A percentile compares a stretch with the other conserved stretches of the same genome.
phyloP scores from a whole-genome alignment of 257 asterid genomes.

The Ophiorrhiza pumila region DNA sequence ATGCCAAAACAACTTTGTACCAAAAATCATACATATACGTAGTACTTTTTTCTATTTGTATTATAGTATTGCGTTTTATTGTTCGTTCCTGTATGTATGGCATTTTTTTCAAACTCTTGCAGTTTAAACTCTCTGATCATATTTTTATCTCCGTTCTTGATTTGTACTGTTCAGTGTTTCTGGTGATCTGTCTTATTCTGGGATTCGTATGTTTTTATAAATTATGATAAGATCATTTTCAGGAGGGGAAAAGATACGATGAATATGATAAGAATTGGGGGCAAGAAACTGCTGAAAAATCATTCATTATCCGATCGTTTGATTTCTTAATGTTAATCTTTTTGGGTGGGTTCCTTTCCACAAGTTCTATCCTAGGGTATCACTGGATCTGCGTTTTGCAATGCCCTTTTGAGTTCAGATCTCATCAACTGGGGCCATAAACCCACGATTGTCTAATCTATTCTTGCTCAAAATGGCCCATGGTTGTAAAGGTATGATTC shows the following conservation, averaged over 20 bases:
- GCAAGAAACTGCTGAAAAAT: neutral
- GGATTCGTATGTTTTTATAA: neutral
- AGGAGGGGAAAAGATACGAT: neutral
- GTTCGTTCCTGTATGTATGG: neutral
- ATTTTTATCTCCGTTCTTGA: neutral
- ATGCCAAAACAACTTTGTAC: neutral
- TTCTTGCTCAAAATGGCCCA: constrained; percentile 9
- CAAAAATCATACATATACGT: neutral
- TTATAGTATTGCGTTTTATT: too few relatives aligned
- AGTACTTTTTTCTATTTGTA: too few relatives aligned
- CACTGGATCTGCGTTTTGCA: neutral
- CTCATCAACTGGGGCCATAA: neutral
- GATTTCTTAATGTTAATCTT: neutral
- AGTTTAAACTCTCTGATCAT: neutral
- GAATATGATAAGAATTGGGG: neutral
- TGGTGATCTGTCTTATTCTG: too few relatives aligned
- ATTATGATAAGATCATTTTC: neutral
- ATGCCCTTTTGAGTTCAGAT: neutral
- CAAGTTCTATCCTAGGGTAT: neutral
- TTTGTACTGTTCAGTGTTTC: neutral
- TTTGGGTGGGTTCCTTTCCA: neutral
- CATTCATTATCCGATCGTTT: neutral
- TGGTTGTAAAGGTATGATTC: constrained; percentile 6
- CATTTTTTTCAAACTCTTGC: neutral
- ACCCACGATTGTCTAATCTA: neutral